Percentiles rank a stretch among this genome's conserved stretches.
phyloP scores from a whole-genome alignment of 108 stramenopile species.

The Craspedostauros australis region DNA sequence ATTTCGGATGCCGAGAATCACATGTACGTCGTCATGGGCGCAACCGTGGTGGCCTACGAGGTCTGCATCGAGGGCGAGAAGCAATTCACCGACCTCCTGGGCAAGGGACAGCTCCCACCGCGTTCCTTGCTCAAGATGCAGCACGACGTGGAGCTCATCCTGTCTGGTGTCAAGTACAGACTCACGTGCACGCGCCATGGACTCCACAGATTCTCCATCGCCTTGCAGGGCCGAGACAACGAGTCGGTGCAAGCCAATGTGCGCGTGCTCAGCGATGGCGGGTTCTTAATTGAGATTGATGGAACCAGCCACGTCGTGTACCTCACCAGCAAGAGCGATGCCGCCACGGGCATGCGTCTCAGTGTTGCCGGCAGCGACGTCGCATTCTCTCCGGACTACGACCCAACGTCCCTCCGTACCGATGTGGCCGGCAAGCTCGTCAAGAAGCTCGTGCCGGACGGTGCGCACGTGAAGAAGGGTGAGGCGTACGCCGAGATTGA shows the following conservation, averaged over 20 bases:
- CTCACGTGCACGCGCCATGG: constrained; percentile 70
- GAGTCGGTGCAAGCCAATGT: constrained; percentile 70
- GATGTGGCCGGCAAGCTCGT: constrained; percentile 97
- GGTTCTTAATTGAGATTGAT: constrained; percentile 89
- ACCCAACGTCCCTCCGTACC: constrained; percentile 90
- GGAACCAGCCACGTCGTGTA: constrained; percentile 91
- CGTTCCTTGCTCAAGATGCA: constrained; percentile 69
- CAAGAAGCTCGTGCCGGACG: constrained; percentile 90
- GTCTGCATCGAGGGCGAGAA: constrained; percentile 43
- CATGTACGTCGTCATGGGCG: constrained; percentile 67
- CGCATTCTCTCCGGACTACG: constrained; percentile 95
- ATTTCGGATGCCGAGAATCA: constrained; percentile 27
- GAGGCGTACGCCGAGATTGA: constrained; percentile 95
- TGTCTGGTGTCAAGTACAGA: constrained; percentile 91
- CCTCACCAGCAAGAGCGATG: constrained; percentile 66
- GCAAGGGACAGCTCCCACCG: constrained; percentile 90
- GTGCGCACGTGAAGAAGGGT: constrained; percentile 85
- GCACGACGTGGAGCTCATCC: constrained; percentile 84
- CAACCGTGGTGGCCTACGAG: constrained; percentile 70
- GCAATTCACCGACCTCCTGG: constrained; percentile 70
- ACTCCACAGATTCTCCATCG: constrained; percentile 54
- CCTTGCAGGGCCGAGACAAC: constrained; percentile 9
- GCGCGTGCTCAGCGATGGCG: constrained; percentile 91
- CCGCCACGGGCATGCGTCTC: constrained; percentile 78
- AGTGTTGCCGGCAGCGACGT: constrained; percentile 83